Conservation (phyloP, 2,329 filamentous ascomycete species). For the Curvularia lunata region DNA sequence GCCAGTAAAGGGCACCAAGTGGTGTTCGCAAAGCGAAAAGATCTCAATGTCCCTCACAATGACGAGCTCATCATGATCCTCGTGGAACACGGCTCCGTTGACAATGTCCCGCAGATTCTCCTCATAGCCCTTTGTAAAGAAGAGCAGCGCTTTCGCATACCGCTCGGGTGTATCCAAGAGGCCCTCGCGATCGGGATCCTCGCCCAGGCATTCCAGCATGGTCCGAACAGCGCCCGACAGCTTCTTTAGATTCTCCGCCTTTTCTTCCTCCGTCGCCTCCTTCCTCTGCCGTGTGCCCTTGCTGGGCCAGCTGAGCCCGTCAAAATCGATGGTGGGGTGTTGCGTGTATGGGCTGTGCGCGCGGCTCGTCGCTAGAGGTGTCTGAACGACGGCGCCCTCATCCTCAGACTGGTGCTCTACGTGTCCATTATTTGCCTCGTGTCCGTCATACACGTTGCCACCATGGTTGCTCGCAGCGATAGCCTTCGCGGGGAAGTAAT, state of each 20-base stretch:
- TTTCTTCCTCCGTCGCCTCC: slow-evolving; percentile 64
- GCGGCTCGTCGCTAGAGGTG: slow-evolving; percentile 60
- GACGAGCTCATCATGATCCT: slow-evolving; percentile 95
- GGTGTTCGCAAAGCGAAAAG: slow-evolving; percentile 94
- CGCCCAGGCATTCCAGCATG: slow-evolving; percentile 69
- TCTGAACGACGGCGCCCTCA: slow-evolving; percentile 58
- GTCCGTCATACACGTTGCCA: slow-evolving; percentile 20
- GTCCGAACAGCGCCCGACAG: slow-evolving; percentile 68
- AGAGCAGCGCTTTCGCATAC: slow-evolving; percentile 94
- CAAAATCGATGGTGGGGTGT: slow-evolving; percentile 60
- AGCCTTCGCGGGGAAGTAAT: slow-evolving; percentile 38
- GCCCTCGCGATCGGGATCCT: slow-evolving; percentile 69
- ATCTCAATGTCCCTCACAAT: slow-evolving; percentile 98
- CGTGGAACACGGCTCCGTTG: slow-evolving; percentile 92
- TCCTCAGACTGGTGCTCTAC: slow-evolving; percentile 58
- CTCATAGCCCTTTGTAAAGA: slow-evolving; percentile 96
- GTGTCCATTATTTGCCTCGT: slow-evolving; percentile 33
- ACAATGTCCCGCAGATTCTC: slow-evolving; percentile 91
- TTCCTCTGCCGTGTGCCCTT: slow-evolving; percentile 68
- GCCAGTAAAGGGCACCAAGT: slow-evolving; percentile 93
- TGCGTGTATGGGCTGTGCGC: slow-evolving; percentile 59
- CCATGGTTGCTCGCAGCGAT: slow-evolving; percentile 22
- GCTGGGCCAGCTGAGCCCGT: slow-evolving; percentile 64
- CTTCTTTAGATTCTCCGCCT: slow-evolving; percentile 63
- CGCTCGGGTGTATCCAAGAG: slow-evolving; percentile 74